Evolutionary conservation across 148 eudicot species (phyloP), one percentile per base, ranked within the genome.

Genomic region (Amaranthus cruentus): DNA sequence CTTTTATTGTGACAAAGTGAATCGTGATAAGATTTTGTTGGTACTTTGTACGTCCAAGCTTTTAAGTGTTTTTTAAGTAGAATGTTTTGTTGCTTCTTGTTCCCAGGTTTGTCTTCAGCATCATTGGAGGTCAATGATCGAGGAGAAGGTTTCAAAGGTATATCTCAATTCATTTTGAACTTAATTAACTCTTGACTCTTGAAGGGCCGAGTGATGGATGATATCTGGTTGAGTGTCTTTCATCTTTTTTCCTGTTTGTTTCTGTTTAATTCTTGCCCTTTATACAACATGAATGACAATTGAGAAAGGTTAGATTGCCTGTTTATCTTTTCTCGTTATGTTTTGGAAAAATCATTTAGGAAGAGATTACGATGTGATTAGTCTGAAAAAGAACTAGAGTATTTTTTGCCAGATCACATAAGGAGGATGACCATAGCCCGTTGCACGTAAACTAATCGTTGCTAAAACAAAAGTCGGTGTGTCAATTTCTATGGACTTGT

Each of bases 41-140:
- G 18, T 15, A 3, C 50, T 42, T 21, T 18, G 18, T 18, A 18
- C 0, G 18, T 0, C 44, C 18, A 44, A 8, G n/a, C 2, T 66
- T 49, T 21, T 8, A 49, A 55, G 7, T 48, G 38, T 28, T 47
- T 55, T 47, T 53, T 58, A 6, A 48, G 6, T 48, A 6, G 71
- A 58, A 47, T 52, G 10, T 2, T 43, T 66, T 67, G 9, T 13
- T 59, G 65, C 11, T 50, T 67, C 51, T 70, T 18, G 77, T 70
- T 62, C 58, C 73, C 87, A 91, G 97, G 98, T 74, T 73, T 94
- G 80, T 94, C 98, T 55, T 91, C 98, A 11, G 98, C 98, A 18
- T 85, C 98, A 54, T 85, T 94, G 86, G 96, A 91, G 88, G 86
- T 94, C 50, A 77, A 77, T 69, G 93, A 94, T 78, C 73, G 77